phyloP scores from a whole-genome alignment of 148 eudicot genomes.

The Dianthus caryophyllus region DNA sequence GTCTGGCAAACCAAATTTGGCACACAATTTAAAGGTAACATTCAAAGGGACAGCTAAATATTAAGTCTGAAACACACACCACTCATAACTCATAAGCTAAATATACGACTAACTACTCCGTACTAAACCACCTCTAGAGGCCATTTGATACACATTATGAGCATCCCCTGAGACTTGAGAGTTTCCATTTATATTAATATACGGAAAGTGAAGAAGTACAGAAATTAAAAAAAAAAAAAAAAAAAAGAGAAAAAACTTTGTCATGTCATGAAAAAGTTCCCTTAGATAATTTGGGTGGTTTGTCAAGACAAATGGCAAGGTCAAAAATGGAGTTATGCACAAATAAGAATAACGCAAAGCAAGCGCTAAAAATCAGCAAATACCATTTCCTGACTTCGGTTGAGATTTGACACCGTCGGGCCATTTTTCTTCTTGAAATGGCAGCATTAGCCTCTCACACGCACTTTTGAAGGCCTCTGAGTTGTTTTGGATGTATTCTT shows the following conservation, averaged over 20 bases:
- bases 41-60: not conserved
- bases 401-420: constrained; percentile 48
- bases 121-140: not conserved
- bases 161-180: not conserved
- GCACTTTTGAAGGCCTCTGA: constrained; percentile 64
- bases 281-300: not conserved
- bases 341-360: constrained; percentile 5
- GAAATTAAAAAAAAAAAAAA: too few relatives aligned
- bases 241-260: too few relatives aligned
- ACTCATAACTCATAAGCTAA: not conserved
- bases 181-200: not conserved
- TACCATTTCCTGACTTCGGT: constrained; percentile 49
- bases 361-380: constrained; percentile 5
- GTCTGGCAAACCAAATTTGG: constrained; percentile 26
- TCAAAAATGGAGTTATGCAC: not conserved
- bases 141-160: not conserved
- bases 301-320: not conserved
- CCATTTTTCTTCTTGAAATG: constrained; percentile 58
- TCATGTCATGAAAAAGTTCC: not conserved
- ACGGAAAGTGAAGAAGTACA: not conserved
- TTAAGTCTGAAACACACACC: not conserved
- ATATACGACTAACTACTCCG: not conserved
- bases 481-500: constrained; percentile 69
- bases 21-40: not conserved
- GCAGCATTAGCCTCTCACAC: constrained; percentile 62